Percentiles rank a stretch among this genome's conserved stretches.
These are phyloP conservation scores for Termitomyces sp. DNA, from an alignment of 768 basidiomycete genomes.

Conservation along the genomic window DNA sequence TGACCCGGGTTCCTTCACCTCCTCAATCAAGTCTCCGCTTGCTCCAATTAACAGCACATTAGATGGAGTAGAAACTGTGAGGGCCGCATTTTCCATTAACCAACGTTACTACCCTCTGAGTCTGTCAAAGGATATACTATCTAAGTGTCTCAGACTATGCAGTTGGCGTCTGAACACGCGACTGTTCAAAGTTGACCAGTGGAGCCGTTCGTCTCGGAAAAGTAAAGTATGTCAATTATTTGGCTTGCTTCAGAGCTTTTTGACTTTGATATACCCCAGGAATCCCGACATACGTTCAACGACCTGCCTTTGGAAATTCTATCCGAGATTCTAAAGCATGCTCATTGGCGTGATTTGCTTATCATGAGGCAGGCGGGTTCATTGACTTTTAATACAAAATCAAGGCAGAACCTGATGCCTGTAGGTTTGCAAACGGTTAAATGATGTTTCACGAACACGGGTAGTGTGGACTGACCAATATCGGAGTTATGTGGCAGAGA, in stretches of 20 bases:
- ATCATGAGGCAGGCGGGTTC: no score
- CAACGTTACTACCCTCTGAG: not conserved
- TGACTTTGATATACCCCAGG: not conserved
- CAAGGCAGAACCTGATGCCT: not conserved
- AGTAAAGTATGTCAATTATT: not conserved
- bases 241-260: not conserved
- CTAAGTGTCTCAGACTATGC: not conserved
- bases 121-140: not conserved
- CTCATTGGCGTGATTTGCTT: no score
- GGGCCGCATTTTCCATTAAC: not conserved
- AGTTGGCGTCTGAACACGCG: not conserved
- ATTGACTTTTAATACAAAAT: not conserved
- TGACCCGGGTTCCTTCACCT: no score
- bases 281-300: not conserved
- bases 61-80: not conserved
- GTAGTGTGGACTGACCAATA: no score
- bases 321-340: no score
- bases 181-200: not conserved
- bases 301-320: no score
- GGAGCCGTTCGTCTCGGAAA: not conserved
- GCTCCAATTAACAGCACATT: not conserved
- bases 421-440: no score
- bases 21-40: no score
- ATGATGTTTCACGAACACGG: no score
- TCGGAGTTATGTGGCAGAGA: no score